Evolutionary conservation across 148 eudicot species (phyloP), one percentile per base, ranked within the genome.

Genomic region (Chenopodium album): DNA sequence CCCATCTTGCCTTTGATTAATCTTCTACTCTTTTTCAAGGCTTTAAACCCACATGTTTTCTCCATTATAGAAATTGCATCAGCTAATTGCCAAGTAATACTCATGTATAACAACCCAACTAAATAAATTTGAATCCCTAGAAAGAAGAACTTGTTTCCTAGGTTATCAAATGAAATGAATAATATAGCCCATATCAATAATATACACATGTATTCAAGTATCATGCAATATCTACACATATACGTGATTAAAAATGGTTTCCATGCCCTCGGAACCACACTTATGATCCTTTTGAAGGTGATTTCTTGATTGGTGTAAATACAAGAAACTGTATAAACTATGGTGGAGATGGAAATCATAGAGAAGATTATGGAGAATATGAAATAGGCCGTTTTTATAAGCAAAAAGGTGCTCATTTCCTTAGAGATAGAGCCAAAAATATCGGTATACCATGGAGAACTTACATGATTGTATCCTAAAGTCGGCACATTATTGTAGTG

Each of bases 11-110:
- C 94, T 34, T 85, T 80, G 50, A 89, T 81, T 84, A 92, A 79
- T 8, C 13, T 31, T 79, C 59, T 87, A 79, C 97, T 87, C 84
- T 92, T 91, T 56, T 77, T 56, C 86, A 90, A 82, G 28, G 90
- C 89, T 77, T 82, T 48, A 20, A 89, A 41, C 56, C 91, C 93
- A 11, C 75, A 81, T 17, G 2, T 41, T 22, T 81, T 82, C 71
- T 90, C 93, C 77, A 86, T 52, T 1, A 90, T 88, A 4, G 93
- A 89, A 48, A 87, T 74, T 7, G 82, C 87, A 28, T 82, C 76
- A 2, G 89, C 89, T 63, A 90, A 52, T 54, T 86, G 89, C 93
- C 91, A 90, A 34, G 80, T 64, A 16, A 86, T 65, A 7, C 80
- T 71, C 4, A 83, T 31, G 52, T 85, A 87, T 2, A 83, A 75